Base-by-base conservation (phyloP, 345 rosid species). In the Ailanthus altissimus region DNA sequence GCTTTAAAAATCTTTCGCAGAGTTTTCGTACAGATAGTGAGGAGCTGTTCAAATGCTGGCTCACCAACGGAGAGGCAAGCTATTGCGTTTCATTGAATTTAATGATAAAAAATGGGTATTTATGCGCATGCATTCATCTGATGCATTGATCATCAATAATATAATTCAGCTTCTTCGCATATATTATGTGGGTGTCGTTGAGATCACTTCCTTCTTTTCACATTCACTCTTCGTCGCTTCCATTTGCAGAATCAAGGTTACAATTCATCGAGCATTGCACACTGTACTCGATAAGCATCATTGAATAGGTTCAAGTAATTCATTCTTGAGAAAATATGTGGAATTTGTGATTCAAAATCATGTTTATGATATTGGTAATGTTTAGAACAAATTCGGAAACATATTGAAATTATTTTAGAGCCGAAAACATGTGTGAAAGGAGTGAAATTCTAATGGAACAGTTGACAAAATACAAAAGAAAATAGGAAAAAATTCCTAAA, bases 1-100 rank as follows among this genome's bases (percentile, higher is more conserved):
- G 93, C 45, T 85, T 91, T 47, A 83, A 84, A 83, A 87, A 83
- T 70, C 83, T 88, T 49, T 81, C 90, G n/a, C 89, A 83, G 28
- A 84, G 79, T 73, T 82, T 88, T 25, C 90, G 90, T 7, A 43
- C 90, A 0, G 90, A 91, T 28, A 91, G 95, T 18, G 95, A 91
- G 81, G 95, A 91, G 79, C 91, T 91, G 71, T 91, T 91, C 89
- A 88, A 85, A 75, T 84, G 83, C 81, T 91, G 95, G 95, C 95
- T 91, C 56, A 86, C 86, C 0, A 89, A 79, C 79, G 95, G 91
- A 83, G 93, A 89, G 95, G 95, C 89, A 87, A 86, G 91, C 73
- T 60, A 26, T 43, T 69, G 40, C 18, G 11, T 32, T 32, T 32
- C 3, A 32, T 32, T 32, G 2, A 32, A 32, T 32, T n/a, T 32